Base-by-base conservation (phyloP, 1,284 basidiomycete species). In the Cutaneotrichosporon mucoides region DNA sequence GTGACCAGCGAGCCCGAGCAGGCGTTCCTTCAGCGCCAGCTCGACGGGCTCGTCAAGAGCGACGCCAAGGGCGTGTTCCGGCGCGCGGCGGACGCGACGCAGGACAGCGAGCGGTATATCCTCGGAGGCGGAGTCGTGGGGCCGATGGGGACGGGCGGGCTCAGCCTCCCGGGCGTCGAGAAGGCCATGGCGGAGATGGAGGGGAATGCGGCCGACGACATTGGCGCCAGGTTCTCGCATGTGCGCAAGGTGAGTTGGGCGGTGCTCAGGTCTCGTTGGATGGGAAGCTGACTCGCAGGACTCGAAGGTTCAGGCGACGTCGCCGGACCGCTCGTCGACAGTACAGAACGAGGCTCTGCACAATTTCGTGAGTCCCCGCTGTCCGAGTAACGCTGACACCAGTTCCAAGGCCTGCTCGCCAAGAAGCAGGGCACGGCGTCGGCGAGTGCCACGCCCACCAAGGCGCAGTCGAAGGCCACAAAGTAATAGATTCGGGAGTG, bases 1-100 rank as follows among this genome's bases (percentile, higher is more conserved):
- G 68, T 67, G 8, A 70, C 67, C 2, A 57, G 65, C 58, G 74
- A 85, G 52, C 85, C 88, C 3, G 92, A 95, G 72, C 92, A 95
- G 77, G 81, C 84, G 0, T 96, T 95, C 82, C 84, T 96, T 11
- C 82, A 86, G 5, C 87, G 88, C 69, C 89, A 96, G 69, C 91
- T 91, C 74, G 92, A 93, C 74, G 85, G 90, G 69, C 89, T 93
- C 64, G 84, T 88, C 47, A 90, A 90, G 78, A 92, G 92, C 71
- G 92, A 94, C 78, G 90, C 91, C 12, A 86, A 89, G 54, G 86
- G 86, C n/a, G 85, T 88, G 2, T 93, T 94, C 83, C 82, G 87
- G 54, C 87, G 87, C 69, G 86, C 71, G 7, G 88, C 41, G 74
- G 82, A 64, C 84, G 59, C 59, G 2, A 56, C 53, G 2, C 60